Percentiles rank a stretch among this genome's conserved stretches.
Conservation (phyloP, 768 basidiomycete genomes). For the Podaxis mareebaensis region DNA sequence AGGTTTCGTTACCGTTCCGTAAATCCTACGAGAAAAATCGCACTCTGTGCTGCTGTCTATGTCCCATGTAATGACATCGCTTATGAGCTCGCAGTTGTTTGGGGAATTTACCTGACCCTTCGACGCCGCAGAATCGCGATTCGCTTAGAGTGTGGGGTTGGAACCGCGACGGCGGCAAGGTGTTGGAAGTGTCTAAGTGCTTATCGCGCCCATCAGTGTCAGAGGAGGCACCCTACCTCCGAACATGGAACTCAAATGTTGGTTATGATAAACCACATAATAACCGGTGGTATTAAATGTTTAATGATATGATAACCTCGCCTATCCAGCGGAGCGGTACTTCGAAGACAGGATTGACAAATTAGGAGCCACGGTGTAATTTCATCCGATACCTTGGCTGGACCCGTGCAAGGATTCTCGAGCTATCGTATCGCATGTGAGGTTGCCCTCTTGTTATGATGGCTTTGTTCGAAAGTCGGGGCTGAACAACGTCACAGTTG, state of each 20-base stretch:
- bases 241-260: neutral
- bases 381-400: neutral
- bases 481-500: neutral
- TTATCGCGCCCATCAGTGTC: neutral
- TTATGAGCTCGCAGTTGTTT: neutral
- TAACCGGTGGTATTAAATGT: neutral
- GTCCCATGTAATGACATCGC: neutral
- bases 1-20: neutral
- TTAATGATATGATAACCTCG: neutral
- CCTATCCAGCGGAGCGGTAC: neutral
- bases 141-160: neutral
- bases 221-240: neutral
- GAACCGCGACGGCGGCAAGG: neutral
- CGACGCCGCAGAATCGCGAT: neutral
- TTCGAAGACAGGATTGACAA: neutral
- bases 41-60: neutral
- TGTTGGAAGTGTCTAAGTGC: neutral
- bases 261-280: neutral
- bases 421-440: neutral
- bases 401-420: neutral
- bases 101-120: neutral
- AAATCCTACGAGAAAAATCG: neutral
- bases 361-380: neutral
- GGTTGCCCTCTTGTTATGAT: neutral
- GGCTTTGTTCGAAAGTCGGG: neutral